Conservation (phyloP, 2,329 filamentous ascomycete genomes). For the Monosporascus sp. region DNA sequence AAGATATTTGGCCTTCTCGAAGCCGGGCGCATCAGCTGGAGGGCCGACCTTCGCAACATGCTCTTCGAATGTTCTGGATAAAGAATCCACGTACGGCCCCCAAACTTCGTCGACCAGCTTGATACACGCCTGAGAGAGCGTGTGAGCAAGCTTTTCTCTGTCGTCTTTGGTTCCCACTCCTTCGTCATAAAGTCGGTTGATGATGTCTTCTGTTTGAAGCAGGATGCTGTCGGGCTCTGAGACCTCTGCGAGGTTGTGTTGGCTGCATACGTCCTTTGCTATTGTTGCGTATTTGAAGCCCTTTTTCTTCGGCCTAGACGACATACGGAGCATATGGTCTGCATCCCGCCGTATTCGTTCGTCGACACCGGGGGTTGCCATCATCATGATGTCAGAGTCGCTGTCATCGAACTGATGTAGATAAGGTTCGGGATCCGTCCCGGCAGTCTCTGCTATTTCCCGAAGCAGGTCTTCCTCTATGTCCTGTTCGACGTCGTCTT, state of each 20-base stretch:
- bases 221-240: slow-evolving; percentile 68
- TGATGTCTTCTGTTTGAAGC: slow-evolving; percentile 66
- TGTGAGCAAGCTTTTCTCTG: slow-evolving; percentile 49
- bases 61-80: slow-evolving; percentile 46
- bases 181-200: slow-evolving; percentile 61
- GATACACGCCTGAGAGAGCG: slow-evolving; percentile 48
- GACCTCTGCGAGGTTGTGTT: slow-evolving; percentile 54
- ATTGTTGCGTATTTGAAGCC: slow-evolving; percentile 64
- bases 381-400: slow-evolving; percentile 49
- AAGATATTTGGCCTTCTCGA: slow-evolving; percentile 75
- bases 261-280: slow-evolving; percentile 63
- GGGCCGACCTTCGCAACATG: slow-evolving; percentile 61
- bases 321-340: slow-evolving; percentile 50
- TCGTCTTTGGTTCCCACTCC: slow-evolving; percentile 53
- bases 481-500: slow-evolving; percentile 31
- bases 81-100: slow-evolving; percentile 46
- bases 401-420: slow-evolving; percentile 25
- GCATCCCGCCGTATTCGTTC: slow-evolving; percentile 50
- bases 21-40: slow-evolving; percentile 53
- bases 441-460: slow-evolving; percentile 23
- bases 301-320: slow-evolving; percentile 40
- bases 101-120: slow-evolving; percentile 49
- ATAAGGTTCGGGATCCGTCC: slow-evolving; percentile 9
- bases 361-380: slow-evolving; percentile 50
- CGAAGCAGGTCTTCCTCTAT: slow-evolving; percentile 29